Base-by-base conservation (phyloP, 805 yeast species). In the Lipomyces starkeyi region DNA sequence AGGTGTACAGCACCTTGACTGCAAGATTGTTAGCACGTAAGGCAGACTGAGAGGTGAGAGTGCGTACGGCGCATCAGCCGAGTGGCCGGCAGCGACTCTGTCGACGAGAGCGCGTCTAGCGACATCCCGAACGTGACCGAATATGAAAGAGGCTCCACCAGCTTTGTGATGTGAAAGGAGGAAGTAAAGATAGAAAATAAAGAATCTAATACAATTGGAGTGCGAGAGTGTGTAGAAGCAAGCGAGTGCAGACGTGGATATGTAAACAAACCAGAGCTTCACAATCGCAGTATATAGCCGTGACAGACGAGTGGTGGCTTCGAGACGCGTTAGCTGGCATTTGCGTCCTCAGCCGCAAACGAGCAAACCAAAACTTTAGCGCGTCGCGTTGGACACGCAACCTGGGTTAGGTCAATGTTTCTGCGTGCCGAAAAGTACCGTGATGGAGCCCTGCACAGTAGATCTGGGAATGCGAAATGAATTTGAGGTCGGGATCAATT, bases 1-100 rank as follows among this genome's bases (percentile, higher is more conserved):
- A 75, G 17, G 82, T 78, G 72, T 80, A 80, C 13, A 80, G 73
- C 57, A 80, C 76, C 67, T 80, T 80, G 63, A 80, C 71, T 68
- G 55, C 40, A 34, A 5, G 49, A 14, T 2, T 53, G 40, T 25
- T 40, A 61, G 59, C 29, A 35, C 9, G 43, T 37, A 11, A 59
- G 47, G 47, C 17, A 9, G 29, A 40, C 14, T 7, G 25, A 11
- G 14, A n/a, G 25, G 27, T 20, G 14, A 35, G 32, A 17, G 20
- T n/a, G 37, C 68, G 20, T 61, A 65, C 68, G 63, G 49, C 68
- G 68, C 68, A 65, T 58, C 29, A 53, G 68, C 52, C 68, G 68
- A 63, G 68, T 61, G 27, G 63, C 55, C 43, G 67, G 63, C 56
- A n/a, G 55, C 8, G 54, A 43, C 43, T 43, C 49, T 25, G 22